Evolutionary conservation across 176 grass and related monocot genomes (phyloP).

Genomic region (Musa beccarii): DNA sequence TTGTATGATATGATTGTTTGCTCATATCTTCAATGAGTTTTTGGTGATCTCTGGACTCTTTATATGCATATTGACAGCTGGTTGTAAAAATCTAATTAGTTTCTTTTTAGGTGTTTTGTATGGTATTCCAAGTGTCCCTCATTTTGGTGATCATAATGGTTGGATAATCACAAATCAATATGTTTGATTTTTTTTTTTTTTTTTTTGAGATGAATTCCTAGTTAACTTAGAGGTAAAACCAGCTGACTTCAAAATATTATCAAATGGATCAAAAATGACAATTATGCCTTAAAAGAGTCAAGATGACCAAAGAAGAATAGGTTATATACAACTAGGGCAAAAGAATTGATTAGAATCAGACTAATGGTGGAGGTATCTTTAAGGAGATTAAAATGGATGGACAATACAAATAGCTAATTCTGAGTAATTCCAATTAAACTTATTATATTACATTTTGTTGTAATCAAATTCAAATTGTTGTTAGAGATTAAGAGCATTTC

Average conservation of each 20-base stretch:
- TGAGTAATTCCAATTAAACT: no score
- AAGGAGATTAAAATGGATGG: no score
- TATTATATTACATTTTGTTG: no score
- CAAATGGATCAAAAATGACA: background rate
- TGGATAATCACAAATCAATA: background rate
- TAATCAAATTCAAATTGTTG: no score
- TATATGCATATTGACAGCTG: background rate
- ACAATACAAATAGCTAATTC: no score
- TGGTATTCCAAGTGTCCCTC: background rate
- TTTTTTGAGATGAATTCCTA: background rate
- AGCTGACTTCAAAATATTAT: background rate
- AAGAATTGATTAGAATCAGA: no score
- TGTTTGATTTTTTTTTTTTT: background rate
- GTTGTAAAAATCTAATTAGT: background rate
- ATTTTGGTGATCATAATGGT: background rate
- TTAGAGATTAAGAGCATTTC: no score
- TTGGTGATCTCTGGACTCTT: background rate
- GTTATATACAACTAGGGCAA: no score
- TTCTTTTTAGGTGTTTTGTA: background rate
- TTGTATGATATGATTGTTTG: background rate
- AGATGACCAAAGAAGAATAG: no score
- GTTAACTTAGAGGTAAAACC: background rate
- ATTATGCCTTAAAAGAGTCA: no score
- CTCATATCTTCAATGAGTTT: background rate
- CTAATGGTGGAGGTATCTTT: no score